Evolutionary conservation across 1,284 basidiomycete genomes (phyloP), one percentile per base, ranked within the genome.

Genomic region (Irpex rosettiformis): DNA sequence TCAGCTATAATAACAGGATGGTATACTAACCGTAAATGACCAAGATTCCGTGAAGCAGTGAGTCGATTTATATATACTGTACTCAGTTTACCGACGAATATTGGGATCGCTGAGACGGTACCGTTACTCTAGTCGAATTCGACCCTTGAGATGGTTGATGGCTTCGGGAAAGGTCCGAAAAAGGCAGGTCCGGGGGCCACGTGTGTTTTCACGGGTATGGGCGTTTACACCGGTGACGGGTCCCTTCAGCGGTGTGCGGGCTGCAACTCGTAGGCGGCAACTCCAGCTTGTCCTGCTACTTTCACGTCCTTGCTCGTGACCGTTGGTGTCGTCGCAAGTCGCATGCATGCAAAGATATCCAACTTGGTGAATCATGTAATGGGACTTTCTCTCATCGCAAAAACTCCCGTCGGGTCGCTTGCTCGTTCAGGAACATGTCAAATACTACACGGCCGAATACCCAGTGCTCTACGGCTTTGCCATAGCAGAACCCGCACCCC

Each of bases 341-440:
- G 79, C 70, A 83, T 83, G 81, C 73, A 79, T 79, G 79, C 72
- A 67, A 72, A 72, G 62, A 66, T 70, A 61, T 69, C 61, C 57
- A 61, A 67, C 64, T 66, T 63, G 66, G 66, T 67, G 66, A 75
- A 72, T 71, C 72, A 82, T 82, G 80, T 81, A 80, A 75, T 69
- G 66, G 67, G 69, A 66, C 59, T 54, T 57, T 63, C 65, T 27
- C 60, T 28, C 25, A 24, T 21, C 37, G 40, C 45, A 28, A 30
- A 8, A 22, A 37, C 49, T 28, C 13, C 27, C 33, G 10, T 49
- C 27, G 51, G 27, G 27, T 10, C 29, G 22, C n/a, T 42, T 40
- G 30, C 49, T 57, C 48, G 27, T 51, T 28, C 25, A 51, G 27
- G 48, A 51, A 25, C 48, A 51, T 51, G 47, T 49, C 21, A 29